Evolutionary conservation across 1,139 yeast species (phyloP).

Genomic region (Geotrichum aggregatum): DNA sequence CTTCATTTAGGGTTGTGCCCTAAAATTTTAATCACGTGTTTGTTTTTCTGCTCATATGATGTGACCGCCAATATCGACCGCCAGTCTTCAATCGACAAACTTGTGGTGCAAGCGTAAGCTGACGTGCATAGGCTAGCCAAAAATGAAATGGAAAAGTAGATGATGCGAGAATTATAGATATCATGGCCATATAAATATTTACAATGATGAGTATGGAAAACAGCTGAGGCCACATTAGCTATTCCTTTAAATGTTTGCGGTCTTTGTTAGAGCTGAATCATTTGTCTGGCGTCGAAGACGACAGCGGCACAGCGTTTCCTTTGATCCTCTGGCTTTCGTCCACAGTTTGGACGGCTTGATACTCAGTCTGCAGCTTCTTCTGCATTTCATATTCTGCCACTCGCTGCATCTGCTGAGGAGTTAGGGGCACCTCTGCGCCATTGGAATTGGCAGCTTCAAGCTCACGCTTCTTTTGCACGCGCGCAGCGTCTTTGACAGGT

Average conservation of each 20-base stretch:
- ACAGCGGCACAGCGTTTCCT: conserved; percentile 17
- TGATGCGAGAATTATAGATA: too few species aligned
- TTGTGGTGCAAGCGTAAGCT: too few species aligned
- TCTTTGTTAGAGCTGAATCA: neutral
- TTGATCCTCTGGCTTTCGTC: conserved; percentile 15
- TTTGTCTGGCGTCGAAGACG: too few species aligned
- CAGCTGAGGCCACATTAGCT: neutral
- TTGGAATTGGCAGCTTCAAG: conserved; percentile 41
- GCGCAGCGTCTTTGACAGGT: conserved; percentile 70
- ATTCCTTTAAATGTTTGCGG: neutral
- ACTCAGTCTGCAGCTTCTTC: conserved; percentile 58
- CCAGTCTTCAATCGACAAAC: too few species aligned
- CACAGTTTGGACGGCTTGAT: conserved; percentile 65
- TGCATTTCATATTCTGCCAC: conserved; percentile 74
- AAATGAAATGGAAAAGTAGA: too few species aligned
- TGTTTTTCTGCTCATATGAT: too few species aligned
- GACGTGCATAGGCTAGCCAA: too few species aligned
- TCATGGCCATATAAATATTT: too few species aligned
- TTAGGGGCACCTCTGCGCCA: conserved; percentile 29
- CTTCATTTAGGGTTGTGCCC: conserved; percentile 3
- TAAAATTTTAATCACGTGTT: neutral
- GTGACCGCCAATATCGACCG: too few species aligned
- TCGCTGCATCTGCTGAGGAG: conserved; percentile 50
- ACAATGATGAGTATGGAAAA: neutral
- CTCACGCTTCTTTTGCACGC: conserved; percentile 48